Percentiles rank a stretch among this genome's conserved stretches.
Conservation (phyloP, 805 yeast genomes). For the Wickerhamomyces bisporus region DNA sequence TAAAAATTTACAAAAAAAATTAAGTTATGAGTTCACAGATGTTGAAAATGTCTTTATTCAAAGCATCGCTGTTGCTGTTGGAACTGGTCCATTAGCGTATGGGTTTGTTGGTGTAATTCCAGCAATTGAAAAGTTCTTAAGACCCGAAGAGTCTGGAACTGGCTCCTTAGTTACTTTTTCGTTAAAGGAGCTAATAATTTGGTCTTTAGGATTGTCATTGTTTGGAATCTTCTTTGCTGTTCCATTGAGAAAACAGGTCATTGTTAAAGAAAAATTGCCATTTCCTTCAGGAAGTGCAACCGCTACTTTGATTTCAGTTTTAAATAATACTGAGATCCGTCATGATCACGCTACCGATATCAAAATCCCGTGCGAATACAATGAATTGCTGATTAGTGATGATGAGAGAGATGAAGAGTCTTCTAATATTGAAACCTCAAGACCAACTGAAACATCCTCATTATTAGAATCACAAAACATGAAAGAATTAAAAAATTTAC, state of each 20-base stretch:
- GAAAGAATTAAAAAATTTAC: slow-evolving; percentile 22
- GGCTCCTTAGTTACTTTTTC: slow-evolving; percentile 32
- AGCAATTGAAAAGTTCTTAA: slow-evolving; percentile 85
- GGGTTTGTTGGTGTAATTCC: slow-evolving; percentile 96
- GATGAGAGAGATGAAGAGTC: slow-evolving; percentile 13
- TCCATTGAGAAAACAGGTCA: slow-evolving; percentile 80
- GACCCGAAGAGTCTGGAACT: slow-evolving; percentile 71
- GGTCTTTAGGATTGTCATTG: slow-evolving; percentile 86
- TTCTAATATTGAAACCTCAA: slow-evolving; percentile 5
- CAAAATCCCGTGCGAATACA: slow-evolving; percentile 11
- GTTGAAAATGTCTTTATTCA: slow-evolving; percentile 94
- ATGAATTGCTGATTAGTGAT: slow-evolving; percentile 12
- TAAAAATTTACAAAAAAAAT: slow-evolving; percentile 41
- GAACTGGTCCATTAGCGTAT: slow-evolving; percentile 94
- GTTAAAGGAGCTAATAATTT: slow-evolving; percentile 54
- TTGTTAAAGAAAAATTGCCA: slow-evolving; percentile 79
- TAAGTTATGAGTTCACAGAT: slow-evolving; percentile 56
- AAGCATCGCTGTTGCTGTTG: slow-evolving; percentile 93
- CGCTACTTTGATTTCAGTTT: slow-evolving; percentile 83
- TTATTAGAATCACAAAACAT: slow-evolving; percentile 28
- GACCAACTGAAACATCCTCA: slow-evolving; percentile 10
- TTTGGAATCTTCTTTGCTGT: slow-evolving; percentile 96
- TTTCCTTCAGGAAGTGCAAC: slow-evolving; percentile 97
- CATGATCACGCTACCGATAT: slow-evolving; percentile 11
- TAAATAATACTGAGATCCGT: slow-evolving; percentile 61